Evolutionary conservation across 176 grass and related monocot species (phyloP), one percentile per base, ranked within the genome.

Genomic region (Stipa capillata): DNA sequence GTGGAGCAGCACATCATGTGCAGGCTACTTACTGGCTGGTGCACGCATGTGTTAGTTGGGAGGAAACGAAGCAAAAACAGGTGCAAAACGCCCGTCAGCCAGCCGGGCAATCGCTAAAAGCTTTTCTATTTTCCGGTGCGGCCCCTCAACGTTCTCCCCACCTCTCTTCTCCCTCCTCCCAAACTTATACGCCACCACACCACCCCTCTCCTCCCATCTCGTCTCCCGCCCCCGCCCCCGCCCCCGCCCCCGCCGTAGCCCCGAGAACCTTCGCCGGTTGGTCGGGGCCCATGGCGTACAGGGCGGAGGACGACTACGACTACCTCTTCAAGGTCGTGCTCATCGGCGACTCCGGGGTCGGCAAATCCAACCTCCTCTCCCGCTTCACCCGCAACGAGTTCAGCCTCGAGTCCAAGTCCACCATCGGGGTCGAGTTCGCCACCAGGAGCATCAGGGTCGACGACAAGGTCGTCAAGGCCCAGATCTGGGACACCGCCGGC

Each of bases 391-490:
- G 85, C 51, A 97, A 97, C 88, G 90, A 93, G 88, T 97, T 93
- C 77, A 97, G 90, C 81, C 88, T 93, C 74, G 90, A 97, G 83
- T 91, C 90, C 27, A 97, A 93, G 65, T 93, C 94, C 86, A 97
- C 94, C 86, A 97, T 97, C 69, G 94, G 90, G 24, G 90, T 93
- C 61, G 90, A 93, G 86, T 97, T 97, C 76, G 90, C 94, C 59
- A 97, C 94, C 6, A 63, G 90, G 70, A 97, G 83, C 77, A 84
- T 97, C 61, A 54, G 75, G 53, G 89, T 92, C 47, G 93, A 92
- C 51, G 89, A 82, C 16, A 96, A 92, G 84, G 89, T 92, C 36
- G 75, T 94, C 85, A 94, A 91, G 82, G 88, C 88, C 67, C 92
- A 94, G 88, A 94, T 94, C 73, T 94, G 92, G 92, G 92, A 94